phyloP scores from a whole-genome alignment of 1,139 yeast species.

The Hyphopichia pseudoburtonii region DNA sequence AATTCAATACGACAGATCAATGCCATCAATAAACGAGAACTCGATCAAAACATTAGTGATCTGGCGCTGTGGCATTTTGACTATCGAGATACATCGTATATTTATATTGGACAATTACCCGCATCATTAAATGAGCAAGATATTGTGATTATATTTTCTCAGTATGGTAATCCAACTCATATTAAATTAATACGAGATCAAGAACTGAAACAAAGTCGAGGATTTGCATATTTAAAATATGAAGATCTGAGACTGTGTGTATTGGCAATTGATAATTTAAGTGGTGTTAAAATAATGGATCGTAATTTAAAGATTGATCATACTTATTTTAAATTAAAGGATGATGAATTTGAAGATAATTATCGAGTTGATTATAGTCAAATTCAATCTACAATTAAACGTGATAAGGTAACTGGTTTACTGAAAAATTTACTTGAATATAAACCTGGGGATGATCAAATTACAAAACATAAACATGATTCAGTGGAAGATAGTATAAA shows the following conservation, averaged over 20 bases:
- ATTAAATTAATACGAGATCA: constrained; percentile 69
- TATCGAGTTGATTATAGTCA: constrained; percentile 34
- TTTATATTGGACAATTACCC: constrained; percentile 72
- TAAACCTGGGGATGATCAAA: constrained; percentile 3
- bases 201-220: constrained; percentile 66
- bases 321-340: constrained; percentile 59
- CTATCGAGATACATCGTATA: constrained; percentile 61
- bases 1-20: constrained; percentile 52
- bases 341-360: constrained; percentile 50
- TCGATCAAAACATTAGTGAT: constrained; percentile 56
- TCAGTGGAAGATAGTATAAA: constrained; percentile 4
- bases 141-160: constrained; percentile 76
- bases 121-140: constrained; percentile 69
- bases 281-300: constrained; percentile 66
- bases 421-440: constrained; percentile 12
- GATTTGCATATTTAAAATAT: constrained; percentile 82
- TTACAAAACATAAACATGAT: neutral
- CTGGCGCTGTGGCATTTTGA: constrained; percentile 89
- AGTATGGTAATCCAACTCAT: constrained; percentile 85
- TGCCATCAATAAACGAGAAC: constrained; percentile 65
- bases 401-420: constrained; percentile 1
- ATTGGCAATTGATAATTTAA: constrained; percentile 85
- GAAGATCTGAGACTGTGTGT: constrained; percentile 80
- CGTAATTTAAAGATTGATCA: constrained; percentile 71
- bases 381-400: constrained; percentile 7